A percentile compares a stretch with the other conserved stretches of the same genome.
Conservation (phyloP, 208 protist genomes). For the Acanthamoeba triangularis region DNA sequence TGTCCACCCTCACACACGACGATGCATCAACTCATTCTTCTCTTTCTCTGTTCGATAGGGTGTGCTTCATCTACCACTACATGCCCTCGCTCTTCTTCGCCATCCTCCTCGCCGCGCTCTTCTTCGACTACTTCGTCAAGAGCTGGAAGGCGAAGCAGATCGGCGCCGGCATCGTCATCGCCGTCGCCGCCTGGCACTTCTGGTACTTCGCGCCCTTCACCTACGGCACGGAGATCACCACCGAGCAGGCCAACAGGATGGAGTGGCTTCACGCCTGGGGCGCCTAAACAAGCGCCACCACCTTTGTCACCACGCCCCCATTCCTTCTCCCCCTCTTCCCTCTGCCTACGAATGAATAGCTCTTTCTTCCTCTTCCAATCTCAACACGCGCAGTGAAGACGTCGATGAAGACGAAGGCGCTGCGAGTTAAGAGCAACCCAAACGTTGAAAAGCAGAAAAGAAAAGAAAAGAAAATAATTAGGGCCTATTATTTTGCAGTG, state of each 20-base stretch:
- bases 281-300: not conserved
- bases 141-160: slow-evolving; percentile 26
- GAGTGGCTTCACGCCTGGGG: slow-evolving; percentile 47
- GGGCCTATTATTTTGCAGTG: not conserved
- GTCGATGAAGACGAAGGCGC: too few species aligned
- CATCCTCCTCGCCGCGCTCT: slow-evolving; percentile 27
- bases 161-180: slow-evolving; percentile 13
- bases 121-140: slow-evolving; percentile 57
- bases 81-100: slow-evolving; percentile 61
- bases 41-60: not conserved
- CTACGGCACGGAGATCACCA: slow-evolving; percentile 61
- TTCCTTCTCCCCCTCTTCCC: not conserved
- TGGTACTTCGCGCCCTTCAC: slow-evolving; percentile 55
- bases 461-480: not conserved
- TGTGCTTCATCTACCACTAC: slow-evolving; percentile 62
- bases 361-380: not conserved
- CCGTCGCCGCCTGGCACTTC: slow-evolving; percentile 17
- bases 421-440: too few species aligned
- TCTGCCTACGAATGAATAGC: not conserved
- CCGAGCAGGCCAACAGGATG: not conserved
- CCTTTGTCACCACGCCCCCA: not conserved
- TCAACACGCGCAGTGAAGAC: too few species aligned
- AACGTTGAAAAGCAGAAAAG: not conserved
- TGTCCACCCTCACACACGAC: not conserved
- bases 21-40: not conserved